Conservation (phyloP, 164 flowering plant species). For the Magnolia kwangsiensis region DNA sequence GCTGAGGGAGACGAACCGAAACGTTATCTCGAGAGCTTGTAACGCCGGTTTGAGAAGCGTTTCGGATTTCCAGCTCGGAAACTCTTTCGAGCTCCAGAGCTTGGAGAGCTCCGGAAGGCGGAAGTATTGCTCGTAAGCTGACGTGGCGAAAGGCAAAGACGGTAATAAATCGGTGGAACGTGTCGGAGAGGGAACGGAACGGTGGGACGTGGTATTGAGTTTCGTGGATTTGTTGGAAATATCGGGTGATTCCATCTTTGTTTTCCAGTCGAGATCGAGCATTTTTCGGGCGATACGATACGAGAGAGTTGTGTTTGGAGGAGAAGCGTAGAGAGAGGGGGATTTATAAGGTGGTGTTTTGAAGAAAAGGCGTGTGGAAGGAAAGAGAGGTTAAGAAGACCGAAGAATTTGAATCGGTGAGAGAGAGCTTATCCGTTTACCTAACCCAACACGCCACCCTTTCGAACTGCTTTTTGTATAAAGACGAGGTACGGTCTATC, state of each 20-base stretch:
- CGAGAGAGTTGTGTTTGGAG: neutral
- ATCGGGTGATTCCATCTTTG: conserved; percentile 18
- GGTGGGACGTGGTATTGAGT: conserved; percentile 6
- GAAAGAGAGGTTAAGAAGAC: neutral
- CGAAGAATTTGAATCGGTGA: conserved; percentile 26
- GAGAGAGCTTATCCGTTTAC: conserved; percentile 37
- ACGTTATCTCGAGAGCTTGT: conserved; percentile 81
- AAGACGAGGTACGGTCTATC: neutral
- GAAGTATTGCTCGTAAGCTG: conserved; percentile 69
- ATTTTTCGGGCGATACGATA: conserved; percentile 16
- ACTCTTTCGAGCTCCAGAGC: conserved; percentile 56
- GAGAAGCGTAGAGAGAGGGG: conserved; percentile 4
- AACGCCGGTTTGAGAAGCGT: conserved; percentile 65
- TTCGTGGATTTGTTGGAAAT: conserved; percentile 18
- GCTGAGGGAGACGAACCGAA: conserved; percentile 65
- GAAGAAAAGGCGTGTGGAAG: conserved; percentile 34
- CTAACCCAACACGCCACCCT: conserved; percentile 5
- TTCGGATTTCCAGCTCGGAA: conserved; percentile 67
- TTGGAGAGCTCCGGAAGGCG: conserved; percentile 62
- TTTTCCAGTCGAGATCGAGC: conserved; percentile 34
- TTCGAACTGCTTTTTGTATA: neutral
- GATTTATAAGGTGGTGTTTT: conserved; percentile 20
- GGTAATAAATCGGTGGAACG: conserved; percentile 7
- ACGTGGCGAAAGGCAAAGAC: conserved; percentile 34
- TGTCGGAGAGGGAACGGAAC: conserved; percentile 6